Percentiles rank a stretch among this genome's conserved stretches.
Evolutionary conservation across 352 stramenopile species (phyloP).

Genomic region (Globisporangium nunn): DNA sequence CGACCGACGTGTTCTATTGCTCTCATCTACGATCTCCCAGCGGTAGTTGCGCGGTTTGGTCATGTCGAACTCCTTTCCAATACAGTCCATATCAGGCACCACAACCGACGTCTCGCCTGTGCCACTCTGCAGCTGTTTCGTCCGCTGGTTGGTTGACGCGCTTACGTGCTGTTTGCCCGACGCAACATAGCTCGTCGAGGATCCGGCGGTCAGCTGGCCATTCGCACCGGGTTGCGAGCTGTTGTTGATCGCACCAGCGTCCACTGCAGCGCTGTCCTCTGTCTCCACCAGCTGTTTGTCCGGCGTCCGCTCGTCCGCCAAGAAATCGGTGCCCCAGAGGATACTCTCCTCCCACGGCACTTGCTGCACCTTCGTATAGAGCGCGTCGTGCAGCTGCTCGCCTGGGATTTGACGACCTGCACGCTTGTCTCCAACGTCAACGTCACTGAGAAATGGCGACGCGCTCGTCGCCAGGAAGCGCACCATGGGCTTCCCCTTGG

Average conservation of each 20-base stretch:
- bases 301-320: constrained; percentile 15
- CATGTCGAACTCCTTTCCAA: constrained; percentile 49
- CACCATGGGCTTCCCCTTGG: constrained; percentile 67
- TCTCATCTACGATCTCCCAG: constrained; percentile 12
- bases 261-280: not conserved
- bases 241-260: not conserved
- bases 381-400: constrained; percentile 29
- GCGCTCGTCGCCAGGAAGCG: constrained; percentile 52
- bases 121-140: not conserved
- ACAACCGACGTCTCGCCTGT: not conserved
- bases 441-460: constrained; percentile 51
- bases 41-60: constrained; percentile 68
- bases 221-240: not conserved
- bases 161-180: not conserved
- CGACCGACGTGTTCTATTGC: not conserved
- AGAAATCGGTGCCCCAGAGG: constrained; percentile 66
- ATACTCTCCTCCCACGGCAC: constrained; percentile 79
- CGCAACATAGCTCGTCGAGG: not conserved
- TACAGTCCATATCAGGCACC: not conserved
- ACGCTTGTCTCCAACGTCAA: not conserved
- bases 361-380: constrained; percentile 81
- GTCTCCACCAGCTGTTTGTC: constrained; percentile 11
- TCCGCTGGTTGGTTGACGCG: not conserved
- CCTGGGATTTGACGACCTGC: constrained; percentile 9
- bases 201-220: not conserved